phyloP scores from a whole-genome alignment of 2,329 filamentous ascomycete genomes.

The Sporothrix inflata region DNA sequence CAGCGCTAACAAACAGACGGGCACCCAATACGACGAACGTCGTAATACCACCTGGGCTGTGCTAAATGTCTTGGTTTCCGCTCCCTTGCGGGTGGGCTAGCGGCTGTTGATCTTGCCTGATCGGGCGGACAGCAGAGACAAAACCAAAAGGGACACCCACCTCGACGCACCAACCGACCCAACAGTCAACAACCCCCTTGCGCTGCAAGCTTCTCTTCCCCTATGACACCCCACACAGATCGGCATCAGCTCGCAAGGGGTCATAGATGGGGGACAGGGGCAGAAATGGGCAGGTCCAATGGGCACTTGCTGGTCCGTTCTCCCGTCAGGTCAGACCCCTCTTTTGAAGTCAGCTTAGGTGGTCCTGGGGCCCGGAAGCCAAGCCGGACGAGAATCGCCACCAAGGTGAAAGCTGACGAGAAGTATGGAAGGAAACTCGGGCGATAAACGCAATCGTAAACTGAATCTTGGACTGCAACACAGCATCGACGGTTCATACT shows the following conservation, averaged over 20 bases:
- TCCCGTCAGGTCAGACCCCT: background rate
- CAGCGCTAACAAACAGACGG: background rate
- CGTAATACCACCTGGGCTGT: background rate
- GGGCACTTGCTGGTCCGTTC: background rate
- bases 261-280: background rate
- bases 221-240: background rate
- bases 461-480: too few relatives aligned
- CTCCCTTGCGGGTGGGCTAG: constrained; percentile 5
- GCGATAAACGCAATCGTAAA: background rate
- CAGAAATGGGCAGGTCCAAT: too few relatives aligned
- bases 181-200: background rate
- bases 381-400: background rate
- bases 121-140: background rate
- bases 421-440: background rate
- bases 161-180: background rate
- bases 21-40: too few relatives aligned
- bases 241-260: constrained; percentile 11
- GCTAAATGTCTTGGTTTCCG: constrained; percentile 12
- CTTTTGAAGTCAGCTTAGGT: background rate
- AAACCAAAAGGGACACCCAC: too few relatives aligned
- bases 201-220: background rate
- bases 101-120: background rate
- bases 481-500: background rate
- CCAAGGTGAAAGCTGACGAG: background rate
- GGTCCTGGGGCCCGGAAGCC: background rate